Base-by-base conservation (phyloP, 805 yeast species). In the Lipomyces anomalus region DNA sequence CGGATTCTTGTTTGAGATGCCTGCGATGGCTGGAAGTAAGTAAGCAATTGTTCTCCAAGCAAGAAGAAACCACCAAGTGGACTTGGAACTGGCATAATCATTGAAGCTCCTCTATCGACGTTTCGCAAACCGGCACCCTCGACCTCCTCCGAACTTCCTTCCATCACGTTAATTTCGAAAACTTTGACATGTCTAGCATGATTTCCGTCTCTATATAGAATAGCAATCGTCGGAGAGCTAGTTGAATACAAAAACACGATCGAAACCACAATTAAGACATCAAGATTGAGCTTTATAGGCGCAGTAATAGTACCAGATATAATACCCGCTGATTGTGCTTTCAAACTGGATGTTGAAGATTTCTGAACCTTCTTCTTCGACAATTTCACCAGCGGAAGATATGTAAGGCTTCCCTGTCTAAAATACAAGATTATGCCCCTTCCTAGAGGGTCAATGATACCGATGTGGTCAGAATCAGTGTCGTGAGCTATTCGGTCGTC, bases 41-140 rank as follows among this genome's bases (percentile, higher is more conserved):
- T 44, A 16, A 51, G 30, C 16, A 50, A 26, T 40, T 52, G 56
- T 43, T 52, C 56, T 6, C 56, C 55, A 3, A 52, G 40, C 1
- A 52, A 23, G 33, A 52, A 46, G 37, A 39, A 52, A 11, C 56
- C 56, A 16, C 47, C 47, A 4, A 36, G 20, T 6, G 47, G 43
- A 9, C 37, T 4, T 13, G 40, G 41, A 26, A 43, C 36, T 7
- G 50, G 47, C 24, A 50, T 32, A 11, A 50, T 34, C 35, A 47
- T 13, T 1, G 49, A 22, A 4, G 55, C 49, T n/a, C 53, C 55
- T 22, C 40, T 50, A 24, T 51, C 55, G 16, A 48, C 40, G 28
- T 50, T 50, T 9, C 48, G 38, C n/a, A 43, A 40, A 6, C 47
- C 46, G 2, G 49, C 24, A 21, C 20, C 32, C 2, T 28, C 29